Base-by-base conservation (phyloP, 306 rosid species). In the Crataegus laevigata region DNA sequence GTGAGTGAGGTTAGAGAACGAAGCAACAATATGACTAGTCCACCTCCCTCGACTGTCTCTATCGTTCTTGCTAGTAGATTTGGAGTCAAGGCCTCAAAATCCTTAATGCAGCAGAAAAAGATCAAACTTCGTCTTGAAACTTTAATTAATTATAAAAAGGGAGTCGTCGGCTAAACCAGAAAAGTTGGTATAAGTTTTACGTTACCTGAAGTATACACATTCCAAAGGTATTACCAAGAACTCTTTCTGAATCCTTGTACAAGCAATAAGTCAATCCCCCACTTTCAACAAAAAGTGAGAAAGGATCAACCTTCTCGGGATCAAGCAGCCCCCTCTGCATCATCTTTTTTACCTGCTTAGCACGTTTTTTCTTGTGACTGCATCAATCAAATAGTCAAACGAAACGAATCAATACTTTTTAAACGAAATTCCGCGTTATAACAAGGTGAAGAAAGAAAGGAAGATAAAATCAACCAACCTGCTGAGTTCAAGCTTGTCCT, bases 41-140 rank as follows among this genome's bases (percentile, higher is more conserved):
- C 99, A 54, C 99, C 99, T 77, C 99, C 99, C 85, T 94, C 96
- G 74, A 92, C 99, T 0, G 99, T 94, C 85, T 94, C 99, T 77
- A 94, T 90, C 0, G 99, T 89, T 82, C 99, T 90, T 72, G 97
- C 99, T 4, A 94, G 87, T 47, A 92, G 89, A 87, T 94, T 94
- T 32, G 99, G 97, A 9, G 97, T 92, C 88, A 94, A 65, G 14
- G 97, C 99, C 81, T 90, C 99, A 76, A 91, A 94, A 82, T 94
- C 99, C 99, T 94, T 80, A 68, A 73, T 55, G 47, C 68, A 87
- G 47, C 62, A 87, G 62, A 74, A 25, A 65, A 70, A 66, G 3
- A 58, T 28, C n/a, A 25, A 85, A 87, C 17, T 72, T 21, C 14
- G 59, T 64, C 67, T 30, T 70, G 13, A 22, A 28, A 72, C 66